Evolutionary conservation across 139 green algal genomes (phyloP).

Genomic region (Picocystis salinarum): DNA sequence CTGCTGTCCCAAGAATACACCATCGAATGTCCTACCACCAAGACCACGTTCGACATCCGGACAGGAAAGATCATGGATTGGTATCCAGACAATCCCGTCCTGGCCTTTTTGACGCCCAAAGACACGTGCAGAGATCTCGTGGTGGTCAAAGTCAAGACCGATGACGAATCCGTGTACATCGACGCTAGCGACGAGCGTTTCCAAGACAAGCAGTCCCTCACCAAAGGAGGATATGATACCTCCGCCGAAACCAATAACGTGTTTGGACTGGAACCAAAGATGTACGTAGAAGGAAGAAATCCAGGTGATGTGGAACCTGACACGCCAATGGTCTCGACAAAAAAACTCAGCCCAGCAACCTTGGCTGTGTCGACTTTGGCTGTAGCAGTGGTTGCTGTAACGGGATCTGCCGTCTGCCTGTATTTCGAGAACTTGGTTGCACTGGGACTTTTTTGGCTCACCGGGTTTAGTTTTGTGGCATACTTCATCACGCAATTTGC

Average conservation of each 20-base stretch:
- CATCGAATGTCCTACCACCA: conserved; percentile 84
- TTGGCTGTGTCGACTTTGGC: conserved; percentile 10
- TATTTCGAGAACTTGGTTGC: conserved; percentile 27
- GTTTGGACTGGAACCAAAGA: conserved; percentile 55
- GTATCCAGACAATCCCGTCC: conserved; percentile 80
- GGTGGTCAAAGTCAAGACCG: conserved; percentile 1
- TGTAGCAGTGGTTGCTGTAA: conserved; percentile 26
- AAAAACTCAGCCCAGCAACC: conserved; percentile 1
- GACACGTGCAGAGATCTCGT: conserved; percentile 35
- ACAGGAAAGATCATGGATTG: conserved; percentile 73
- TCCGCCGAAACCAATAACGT: conserved; percentile 89
- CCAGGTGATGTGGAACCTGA: conserved; percentile 17
- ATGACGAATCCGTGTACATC: conserved; percentile 7
- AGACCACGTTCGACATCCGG: conserved; percentile 68
- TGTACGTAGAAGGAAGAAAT: conserved; percentile 63
- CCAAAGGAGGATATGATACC: conserved; percentile 42
- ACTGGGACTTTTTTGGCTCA: no score
- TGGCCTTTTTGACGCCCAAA: conserved; percentile 56
- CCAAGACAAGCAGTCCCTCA: not conserved
- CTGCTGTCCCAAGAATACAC: conserved; percentile 34
- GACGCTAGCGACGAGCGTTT: not conserved
- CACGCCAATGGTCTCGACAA: conserved; percentile 16
- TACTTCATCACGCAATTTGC: no score
- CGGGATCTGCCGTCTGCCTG: conserved; percentile 33
- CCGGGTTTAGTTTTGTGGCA: no score